Base-by-base conservation (phyloP, 495 filamentous ascomycete genomes). In the Parachaetomium inaequale region DNA sequence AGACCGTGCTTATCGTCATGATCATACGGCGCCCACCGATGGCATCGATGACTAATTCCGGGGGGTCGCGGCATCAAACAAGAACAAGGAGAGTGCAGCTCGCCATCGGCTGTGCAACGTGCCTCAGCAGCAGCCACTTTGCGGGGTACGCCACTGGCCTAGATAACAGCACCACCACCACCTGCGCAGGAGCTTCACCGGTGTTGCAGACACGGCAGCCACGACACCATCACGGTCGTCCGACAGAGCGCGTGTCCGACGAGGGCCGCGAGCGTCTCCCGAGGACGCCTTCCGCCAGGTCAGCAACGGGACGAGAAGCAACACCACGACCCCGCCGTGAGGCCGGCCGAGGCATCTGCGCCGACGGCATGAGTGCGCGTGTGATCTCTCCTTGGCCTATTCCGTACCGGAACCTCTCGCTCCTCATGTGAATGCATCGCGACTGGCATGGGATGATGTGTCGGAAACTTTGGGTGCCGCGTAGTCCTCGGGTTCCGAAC, bases 91-190 rank as follows among this genome's bases (percentile, higher is more conserved):
- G 47, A 53, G 14, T 43, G 45, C 31, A 32, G 36, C 43, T 53
- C 36, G 61, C 47, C 28, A 63, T 32, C 61, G 21, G 53, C 32
- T 26, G 61, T 63, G 61, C 25, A 58, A 63, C 61, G 61, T 57
- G 54, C 54, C 61, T 63, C 61, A 55, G n/a, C 42, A 58, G 46
- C 61, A 56, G 61, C 61, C 53, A 58, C 34, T 63, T 63, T 63
- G 54, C 61, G 61, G 61, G 55, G 54, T 52, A 51, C 36, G 47
- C 47, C 23, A 25, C 23, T 34, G 42, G 19, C 6, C 34, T 29
- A 38, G 54, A 51, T 38, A 36, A 51, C 43, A 7, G 43, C 52
- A 52, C 43, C 52, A 28, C 32, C 29, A 38, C n/a, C 42, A 34
- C n/a, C 55, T 34, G 55, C 54, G 17, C 25, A 38, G 4, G 4